phyloP scores from a whole-genome alignment of 2,329 filamentous ascomycete species.

The Diaporthe ampelina region DNA sequence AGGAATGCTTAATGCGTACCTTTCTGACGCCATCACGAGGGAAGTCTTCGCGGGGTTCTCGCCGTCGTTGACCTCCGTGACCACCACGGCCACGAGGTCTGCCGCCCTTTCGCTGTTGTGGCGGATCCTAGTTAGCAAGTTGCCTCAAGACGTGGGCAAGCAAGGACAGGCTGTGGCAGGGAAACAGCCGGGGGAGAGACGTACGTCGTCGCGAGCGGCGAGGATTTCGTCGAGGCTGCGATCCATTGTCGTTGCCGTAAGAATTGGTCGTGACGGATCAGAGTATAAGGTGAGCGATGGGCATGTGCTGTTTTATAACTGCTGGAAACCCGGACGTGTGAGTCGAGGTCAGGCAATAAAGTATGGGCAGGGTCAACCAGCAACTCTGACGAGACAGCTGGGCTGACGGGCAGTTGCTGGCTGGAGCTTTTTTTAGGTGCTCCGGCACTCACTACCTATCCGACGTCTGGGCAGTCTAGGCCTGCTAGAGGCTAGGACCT shows the following conservation, averaged over 20 bases:
- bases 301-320: neutral
- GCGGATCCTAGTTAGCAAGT: constrained; percentile 32
- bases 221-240: constrained; percentile 71
- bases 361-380: constrained; percentile 10
- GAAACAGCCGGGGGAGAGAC: constrained; percentile 25
- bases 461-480: neutral
- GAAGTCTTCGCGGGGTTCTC: constrained; percentile 59
- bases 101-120: constrained; percentile 43
- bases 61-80: constrained; percentile 51
- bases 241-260: constrained; percentile 56
- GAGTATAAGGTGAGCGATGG: neutral
- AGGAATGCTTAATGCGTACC: constrained; percentile 63
- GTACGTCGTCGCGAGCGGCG: constrained; percentile 56
- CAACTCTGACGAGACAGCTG: constrained; percentile 25
- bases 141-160: constrained; percentile 26
- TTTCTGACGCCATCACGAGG: constrained; percentile 92
- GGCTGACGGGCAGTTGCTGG: neutral
- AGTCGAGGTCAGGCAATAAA: constrained; percentile 23
- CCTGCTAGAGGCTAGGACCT: constrained; percentile 3
- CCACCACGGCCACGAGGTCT: constrained; percentile 45
- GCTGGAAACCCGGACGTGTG: constrained; percentile 4
- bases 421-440: constrained; percentile 33
- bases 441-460: constrained; percentile 6
- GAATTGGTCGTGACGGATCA: neutral
- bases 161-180: neutral